phyloP scores from a whole-genome alignment of 225 moss, liverwort and hornwort genomes.

The Bryum argenteum region DNA sequence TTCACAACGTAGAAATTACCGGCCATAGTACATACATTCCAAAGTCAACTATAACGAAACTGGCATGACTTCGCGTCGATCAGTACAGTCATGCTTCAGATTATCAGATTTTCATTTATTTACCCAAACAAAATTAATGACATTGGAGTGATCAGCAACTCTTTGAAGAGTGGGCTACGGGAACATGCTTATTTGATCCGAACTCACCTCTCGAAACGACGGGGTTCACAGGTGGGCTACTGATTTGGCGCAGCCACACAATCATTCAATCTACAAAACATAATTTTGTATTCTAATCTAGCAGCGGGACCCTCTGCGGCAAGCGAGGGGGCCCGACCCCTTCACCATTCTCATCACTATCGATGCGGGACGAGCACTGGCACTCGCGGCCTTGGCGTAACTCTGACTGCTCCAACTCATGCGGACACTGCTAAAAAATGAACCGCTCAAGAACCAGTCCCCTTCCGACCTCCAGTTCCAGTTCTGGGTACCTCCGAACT shows the following conservation, averaged over 20 bases:
- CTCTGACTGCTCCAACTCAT: background rate
- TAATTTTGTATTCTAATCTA: background rate
- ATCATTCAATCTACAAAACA: background rate
- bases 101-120: too few species aligned
- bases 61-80: too few species aligned
- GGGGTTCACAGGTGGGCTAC: background rate
- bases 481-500: background rate
- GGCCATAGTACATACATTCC: too few species aligned
- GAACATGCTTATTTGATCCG: background rate
- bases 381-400: background rate
- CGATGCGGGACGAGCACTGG: background rate
- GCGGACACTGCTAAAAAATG: background rate
- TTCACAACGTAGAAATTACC: too few species aligned
- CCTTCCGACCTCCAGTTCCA: background rate
- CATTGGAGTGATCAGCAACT: too few species aligned
- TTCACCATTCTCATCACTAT: background rate
- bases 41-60: too few species aligned
- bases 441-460: background rate
- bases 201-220: background rate
- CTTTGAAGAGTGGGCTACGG: too few species aligned
- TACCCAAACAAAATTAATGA: too few species aligned
- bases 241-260: background rate
- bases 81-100: too few species aligned
- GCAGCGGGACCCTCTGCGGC: background rate
- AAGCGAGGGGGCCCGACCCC: background rate